Evolutionary conservation across 345 rosid species (phyloP), one percentile per base, ranked within the genome.

Genomic region (Syzygium aqueum): DNA sequence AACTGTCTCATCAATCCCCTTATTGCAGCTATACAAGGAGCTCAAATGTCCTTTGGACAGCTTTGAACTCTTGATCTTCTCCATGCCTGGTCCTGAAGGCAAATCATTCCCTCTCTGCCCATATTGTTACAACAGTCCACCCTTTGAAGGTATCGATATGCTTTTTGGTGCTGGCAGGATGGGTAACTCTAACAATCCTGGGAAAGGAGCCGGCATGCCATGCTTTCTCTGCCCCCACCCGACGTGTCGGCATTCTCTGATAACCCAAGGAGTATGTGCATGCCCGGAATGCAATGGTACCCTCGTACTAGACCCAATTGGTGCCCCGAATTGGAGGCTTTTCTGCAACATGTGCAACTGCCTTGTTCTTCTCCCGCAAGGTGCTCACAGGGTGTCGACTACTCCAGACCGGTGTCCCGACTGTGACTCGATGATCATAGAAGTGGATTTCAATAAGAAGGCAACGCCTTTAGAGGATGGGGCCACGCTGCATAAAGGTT

Each of bases 261-360:
- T 96, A 77, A 89, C 95, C 85, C 98, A 96, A 89, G 99, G 99
- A 87, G 98, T 97, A 67, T 97, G 98, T 86, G 98, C 99, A 87
- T 97, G 98, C 89, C 99, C 99, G 0, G 99, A 97, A 89, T 97
- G 98, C 89, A 94, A 90, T 27, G 99, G 99, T 67, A 96, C 97
- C 8, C 96, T 97, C 5, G 95, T 97, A 82, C 89, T 95, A 86
- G 99, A 97, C 91, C 98, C 98, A 2, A 91, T 95, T 77, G 92
- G 98, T 80, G 96, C 97, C 56, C 99, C 99, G 2, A 96, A 97
- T 84, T 97, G 99, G 99, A 94, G 92, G 90, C 98, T 97, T 46
- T 92, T 94, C 92, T 97, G 99, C 95, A 97, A 95, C 88, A 93
- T 91, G 94, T 97, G 99, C 94, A 94, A 93, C 59, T 97, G 98